Base-by-base conservation (phyloP, 148 eudicot genomes). In the Selenicereus undatus region DNA sequence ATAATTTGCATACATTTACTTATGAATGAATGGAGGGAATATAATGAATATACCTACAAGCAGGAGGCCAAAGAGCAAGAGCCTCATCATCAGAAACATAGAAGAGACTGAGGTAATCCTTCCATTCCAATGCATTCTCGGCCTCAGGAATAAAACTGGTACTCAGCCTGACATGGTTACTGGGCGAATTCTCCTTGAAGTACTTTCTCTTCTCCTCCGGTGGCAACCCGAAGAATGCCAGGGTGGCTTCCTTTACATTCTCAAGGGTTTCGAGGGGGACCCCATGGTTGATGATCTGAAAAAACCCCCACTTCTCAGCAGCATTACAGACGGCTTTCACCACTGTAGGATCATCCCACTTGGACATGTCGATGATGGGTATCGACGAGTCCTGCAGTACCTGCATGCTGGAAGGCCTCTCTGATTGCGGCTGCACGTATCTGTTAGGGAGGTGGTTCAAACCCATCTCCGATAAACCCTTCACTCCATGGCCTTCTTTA, bases 241-340 rank as follows among this genome's bases (percentile, higher is more conserved):
- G 60, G 30, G 92, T 86, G 7, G 89, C 90, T 6, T 73, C 74
- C 75, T 88, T 90, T 18, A 88, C 86, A 35, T 70, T 45, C 60
- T 90, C 89, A 18, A 88, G 83, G 14, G 84, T 83, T 60, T 82
- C 83, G 20, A 80, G 42, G 0, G 89, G 86, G 8, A 90, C 82
- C 27, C 92, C 89, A 80, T 90, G 92, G 78, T 90, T 90, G n/a
- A 86, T 79, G 48, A 90, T 79, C 73, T 90, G 92, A 70, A 90
- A 90, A 65, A 90, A 90, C 6, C 89, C 92, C 87, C 89, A 81
- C n/a, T 80, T 85, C 71, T 86, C 75, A 3, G 94, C 92, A 4
- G 90, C 94, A 39, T 86, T 82, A 77, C 94, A 87, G 16, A 91
- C 81, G 0, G 84, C 48, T 35, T 73, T 76, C 5, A 8, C 86